Percentiles rank a stretch among this genome's conserved stretches.
phyloP scores from a whole-genome alignment of 2,329 filamentous ascomycete genomes.

The Aspergillus fumigatus region DNA sequence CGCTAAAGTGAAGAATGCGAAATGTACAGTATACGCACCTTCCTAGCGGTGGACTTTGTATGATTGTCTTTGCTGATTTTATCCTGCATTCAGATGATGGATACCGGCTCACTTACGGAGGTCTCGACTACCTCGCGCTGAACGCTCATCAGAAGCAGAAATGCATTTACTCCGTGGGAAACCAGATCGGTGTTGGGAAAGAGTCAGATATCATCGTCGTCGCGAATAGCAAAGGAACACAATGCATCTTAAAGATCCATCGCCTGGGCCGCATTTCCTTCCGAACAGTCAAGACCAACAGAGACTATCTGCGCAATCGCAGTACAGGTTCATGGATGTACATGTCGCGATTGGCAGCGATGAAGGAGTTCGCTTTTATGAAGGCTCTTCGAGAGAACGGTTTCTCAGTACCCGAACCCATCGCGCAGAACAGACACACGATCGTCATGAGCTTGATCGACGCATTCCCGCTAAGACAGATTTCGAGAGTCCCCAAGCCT shows the following conservation, averaged over 20 bases:
- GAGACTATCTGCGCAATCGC: slow-evolving; percentile 86
- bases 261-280: slow-evolving; percentile 93
- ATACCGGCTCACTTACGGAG: slow-evolving; percentile 93
- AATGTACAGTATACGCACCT: slow-evolving; percentile 49
- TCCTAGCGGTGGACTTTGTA: neutral
- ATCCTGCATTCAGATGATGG: slow-evolving; percentile 62
- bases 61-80: neutral
- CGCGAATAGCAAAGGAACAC: slow-evolving; percentile 69
- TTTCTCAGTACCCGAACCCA: slow-evolving; percentile 82
- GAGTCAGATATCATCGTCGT: slow-evolving; percentile 97
- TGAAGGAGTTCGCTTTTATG: slow-evolving; percentile 96
- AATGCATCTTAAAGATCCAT: slow-evolving; percentile 91
- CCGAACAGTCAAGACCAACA: slow-evolving; percentile 89
- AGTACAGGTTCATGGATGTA: slow-evolving; percentile 94
- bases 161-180: slow-evolving; percentile 85
- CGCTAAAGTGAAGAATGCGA: slow-evolving; percentile 87
- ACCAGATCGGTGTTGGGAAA: slow-evolving; percentile 92
- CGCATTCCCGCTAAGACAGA: slow-evolving; percentile 85
- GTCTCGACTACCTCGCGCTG: slow-evolving; percentile 93
- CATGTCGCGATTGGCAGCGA: slow-evolving; percentile 83
- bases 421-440: slow-evolving; percentile 87
- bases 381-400: slow-evolving; percentile 75
- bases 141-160: slow-evolving; percentile 79
- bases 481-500: slow-evolving; percentile 76
- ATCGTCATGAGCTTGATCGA: slow-evolving; percentile 95